Evolutionary conservation across 305 asterid species (phyloP), one percentile per base, ranked within the genome.

Genomic region (Fraxinus platypoda): DNA sequence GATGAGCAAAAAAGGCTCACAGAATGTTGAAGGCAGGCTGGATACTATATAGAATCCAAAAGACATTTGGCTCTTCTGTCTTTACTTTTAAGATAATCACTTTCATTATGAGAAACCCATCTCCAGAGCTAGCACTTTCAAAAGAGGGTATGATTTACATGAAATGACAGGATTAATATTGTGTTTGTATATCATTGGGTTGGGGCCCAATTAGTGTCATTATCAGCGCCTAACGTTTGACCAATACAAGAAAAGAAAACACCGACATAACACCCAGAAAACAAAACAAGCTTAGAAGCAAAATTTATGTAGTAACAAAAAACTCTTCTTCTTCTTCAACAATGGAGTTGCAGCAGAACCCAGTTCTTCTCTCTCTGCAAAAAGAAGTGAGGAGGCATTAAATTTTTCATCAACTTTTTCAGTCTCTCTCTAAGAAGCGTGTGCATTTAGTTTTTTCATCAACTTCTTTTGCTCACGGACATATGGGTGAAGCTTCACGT

Each of bases 121-220:
- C 84, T 34, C 35, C 89, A 88, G 91, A 90, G 88, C 90, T 85
- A 82, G 68, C 70, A 83, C 43, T 80, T 86, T 82, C 62, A 75
- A 80, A 21, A 73, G 71, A 74, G 78, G 80, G 78, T 83, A 77
- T 76, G 83, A 82, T 26, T 28, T 28, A 78, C 80, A 81, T 43
- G 79, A 28, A 62, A 59, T 74, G 34, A 30, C 41, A 76, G 83
- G 88, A 84, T 54, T 76, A 66, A 38, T 38, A 38, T 38, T 38
- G 85, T 57, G 25, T 57, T 19, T 57, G 68, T 79, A 81, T 74
- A 75, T 30, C 17, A 79, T 21, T 75, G 82, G 84, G 85, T 17
- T 52, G 23, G 62, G 62, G 21, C 41, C 84, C 62, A 93, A 82
- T 83, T 84, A 84, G 75, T 84, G 93, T 91, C 94, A 84, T 83